Base-by-base conservation (phyloP, 2,329 filamentous ascomycete genomes). In the Polytolypa hystricis region DNA sequence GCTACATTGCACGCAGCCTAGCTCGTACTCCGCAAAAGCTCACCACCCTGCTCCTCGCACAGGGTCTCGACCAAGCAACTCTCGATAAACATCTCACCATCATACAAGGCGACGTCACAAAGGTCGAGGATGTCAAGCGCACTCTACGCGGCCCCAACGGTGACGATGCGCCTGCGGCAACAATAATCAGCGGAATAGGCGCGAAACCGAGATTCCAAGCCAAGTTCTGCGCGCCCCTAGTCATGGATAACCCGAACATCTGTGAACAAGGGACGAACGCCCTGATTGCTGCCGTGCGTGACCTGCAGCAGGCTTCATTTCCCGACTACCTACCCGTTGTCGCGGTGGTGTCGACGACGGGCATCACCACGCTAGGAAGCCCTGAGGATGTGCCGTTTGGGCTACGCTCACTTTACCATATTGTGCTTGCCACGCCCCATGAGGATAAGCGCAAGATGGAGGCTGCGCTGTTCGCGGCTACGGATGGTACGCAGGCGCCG, bases 1-100 rank as follows among this genome's bases (percentile, higher is more conserved):
- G 64, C 30, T 58, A 67, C 48, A 53, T 54, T 38, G 66, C 61
- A 42, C 58, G 57, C 30, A 68, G 69, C 7, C 57, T 74, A 6
- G 69, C 58, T 16, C 66, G 71, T 12, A 67, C 57, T 1, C 68
- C 70, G 1, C 46, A 57, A 4, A 74, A 73, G 47, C 65, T 74
- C 31, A 54, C 48, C 30, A 45, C 50, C 6, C 49, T 64, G n/a
- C 60, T 74, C 20, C 49, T 42, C 4, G 47, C 51, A 21, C 62
- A 66, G 45, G 55, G 53, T 10, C 44, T 73, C 33, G 47, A 60
- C 17, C 34, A 54, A 14, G 41, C 51, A 8, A 46, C 48, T 33
- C 39, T 67, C 39, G 37, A 56, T 43, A 40, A 45, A 20, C 50
- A 67, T 37, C 63, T 74, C 21, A 66, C 58, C 39, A 64, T 73